Percentiles rank a stretch among this genome's conserved stretches.
These are phyloP conservation scores for Carex cristatella DNA, from an alignment of 176 grass and related monocot genomes.

Conservation along the genomic window DNA sequence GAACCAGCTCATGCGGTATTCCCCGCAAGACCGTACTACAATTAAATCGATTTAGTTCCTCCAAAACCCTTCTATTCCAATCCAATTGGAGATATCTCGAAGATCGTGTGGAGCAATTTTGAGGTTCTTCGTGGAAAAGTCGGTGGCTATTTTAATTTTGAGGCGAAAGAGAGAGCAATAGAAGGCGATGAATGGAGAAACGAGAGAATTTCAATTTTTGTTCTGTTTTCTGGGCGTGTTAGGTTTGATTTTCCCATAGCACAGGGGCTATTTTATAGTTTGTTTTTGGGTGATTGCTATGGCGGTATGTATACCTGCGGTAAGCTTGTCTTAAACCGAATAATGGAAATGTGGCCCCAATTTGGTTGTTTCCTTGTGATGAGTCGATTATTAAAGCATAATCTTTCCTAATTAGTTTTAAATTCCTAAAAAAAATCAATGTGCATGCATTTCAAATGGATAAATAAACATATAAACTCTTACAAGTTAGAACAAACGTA, in stretches of 20 bases:
- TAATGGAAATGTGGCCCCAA: neutral
- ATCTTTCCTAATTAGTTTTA: neutral
- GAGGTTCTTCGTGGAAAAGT: neutral
- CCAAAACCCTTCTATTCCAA: neutral
- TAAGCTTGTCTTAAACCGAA: neutral
- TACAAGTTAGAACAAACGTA: too few relatives aligned
- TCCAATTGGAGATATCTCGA: neutral
- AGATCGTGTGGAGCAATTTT: neutral
- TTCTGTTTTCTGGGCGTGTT: neutral
- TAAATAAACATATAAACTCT: neutral
- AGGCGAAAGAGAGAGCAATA: neutral
- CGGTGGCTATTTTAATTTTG: neutral
- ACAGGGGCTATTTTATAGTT: conserved; percentile 13
- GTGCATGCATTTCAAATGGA: neutral
- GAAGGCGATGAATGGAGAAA: neutral
- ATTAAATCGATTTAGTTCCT: neutral
- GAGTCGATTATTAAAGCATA: neutral
- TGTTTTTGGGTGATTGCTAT: neutral
- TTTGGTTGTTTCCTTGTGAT: neutral
- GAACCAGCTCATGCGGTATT: conserved; percentile 89
- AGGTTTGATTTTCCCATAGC: conserved; percentile 1
- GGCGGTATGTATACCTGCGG: conserved; percentile 3
- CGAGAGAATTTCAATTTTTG: neutral
- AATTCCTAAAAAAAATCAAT: neutral
- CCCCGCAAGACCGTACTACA: neutral